A percentile compares a stretch with the other conserved stretches of the same genome.
These are phyloP conservation scores for Geotrichum europaeum DNA, from an alignment of 1,139 yeast genomes.

Conservation along the genomic window DNA sequence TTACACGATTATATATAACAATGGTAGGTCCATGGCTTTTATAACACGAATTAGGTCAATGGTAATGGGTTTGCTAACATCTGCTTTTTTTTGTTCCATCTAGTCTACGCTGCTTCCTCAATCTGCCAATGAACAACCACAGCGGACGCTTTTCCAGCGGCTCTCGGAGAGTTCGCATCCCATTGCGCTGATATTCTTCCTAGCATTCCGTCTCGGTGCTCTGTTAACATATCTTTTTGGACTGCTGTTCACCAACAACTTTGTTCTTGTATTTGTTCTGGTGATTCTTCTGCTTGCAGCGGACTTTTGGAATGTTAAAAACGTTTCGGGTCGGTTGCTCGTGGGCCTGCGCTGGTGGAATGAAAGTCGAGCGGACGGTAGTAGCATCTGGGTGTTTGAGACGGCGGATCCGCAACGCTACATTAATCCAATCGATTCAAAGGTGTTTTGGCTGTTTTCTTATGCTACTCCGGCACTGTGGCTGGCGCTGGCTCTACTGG, in stretches of 20 bases:
- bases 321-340: constrained; percentile 78
- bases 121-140: constrained; percentile 2
- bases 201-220: constrained; percentile 55
- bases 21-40: neutral
- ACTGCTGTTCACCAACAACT: constrained; percentile 54
- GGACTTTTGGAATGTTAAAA: constrained; percentile 92
- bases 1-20: neutral
- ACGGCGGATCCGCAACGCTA: constrained; percentile 75
- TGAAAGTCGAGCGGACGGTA: constrained; percentile 46
- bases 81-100: neutral
- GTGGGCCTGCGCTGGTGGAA: constrained; percentile 98
- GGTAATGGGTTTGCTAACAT: neutral
- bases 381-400: constrained; percentile 84
- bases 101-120: constrained; percentile 13
- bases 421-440: constrained; percentile 87
- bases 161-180: constrained; percentile 74
- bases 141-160: constrained; percentile 35
- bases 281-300: constrained; percentile 72
- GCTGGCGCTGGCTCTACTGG: constrained; percentile 66
- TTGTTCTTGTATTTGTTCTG: constrained; percentile 70
- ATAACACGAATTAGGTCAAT: neutral
- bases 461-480: constrained; percentile 73
- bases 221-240: constrained; percentile 66
- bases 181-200: constrained; percentile 58
- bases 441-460: constrained; percentile 75